Evolutionary conservation across 2,329 filamentous ascomycete species (phyloP).

Genomic region (Calonectria pseudoturangicola): DNA sequence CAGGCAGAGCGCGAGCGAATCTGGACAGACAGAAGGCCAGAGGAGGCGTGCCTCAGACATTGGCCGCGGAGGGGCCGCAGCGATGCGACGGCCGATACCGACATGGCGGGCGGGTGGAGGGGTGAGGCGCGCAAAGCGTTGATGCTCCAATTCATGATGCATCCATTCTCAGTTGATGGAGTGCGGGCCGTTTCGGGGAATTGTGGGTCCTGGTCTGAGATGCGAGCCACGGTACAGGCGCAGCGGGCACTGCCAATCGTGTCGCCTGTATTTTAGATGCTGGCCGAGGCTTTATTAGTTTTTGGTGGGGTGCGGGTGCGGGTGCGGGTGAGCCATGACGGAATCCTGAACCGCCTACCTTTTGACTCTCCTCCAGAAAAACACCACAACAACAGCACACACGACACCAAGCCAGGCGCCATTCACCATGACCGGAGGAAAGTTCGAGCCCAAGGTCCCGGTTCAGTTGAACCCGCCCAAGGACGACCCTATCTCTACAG

Average conservation of each 20-base stretch:
- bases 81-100: conserved; percentile 58
- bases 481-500: conserved; percentile 87
- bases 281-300: conserved; percentile 41
- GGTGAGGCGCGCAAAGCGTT: conserved; percentile 22
- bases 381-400: background rate
- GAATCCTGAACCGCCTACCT: conserved; percentile 39
- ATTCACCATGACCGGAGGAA: conserved; percentile 70
- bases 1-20: conserved; percentile 55
- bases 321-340: conserved; percentile 47
- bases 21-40: conserved; percentile 59
- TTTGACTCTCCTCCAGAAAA: background rate
- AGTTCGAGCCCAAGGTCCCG: conserved; percentile 86
- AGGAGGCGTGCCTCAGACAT: conserved; percentile 55
- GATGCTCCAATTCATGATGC: conserved; percentile 35
- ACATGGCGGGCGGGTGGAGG: conserved; percentile 53
- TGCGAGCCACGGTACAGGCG: conserved; percentile 12
- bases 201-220: conserved; percentile 43
- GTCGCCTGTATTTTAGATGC: conserved; percentile 31
- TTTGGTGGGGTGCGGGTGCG: conserved; percentile 41
- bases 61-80: conserved; percentile 57
- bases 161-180: conserved; percentile 41
- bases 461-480: conserved; percentile 89
- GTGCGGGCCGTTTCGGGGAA: conserved; percentile 50
- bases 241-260: conserved; percentile 31
- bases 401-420: conserved; percentile 5